These are phyloP conservation scores for Pseudonitzschia multistriata DNA, from an alignment of 108 stramenopile species.

Conservation along the genomic window DNA sequence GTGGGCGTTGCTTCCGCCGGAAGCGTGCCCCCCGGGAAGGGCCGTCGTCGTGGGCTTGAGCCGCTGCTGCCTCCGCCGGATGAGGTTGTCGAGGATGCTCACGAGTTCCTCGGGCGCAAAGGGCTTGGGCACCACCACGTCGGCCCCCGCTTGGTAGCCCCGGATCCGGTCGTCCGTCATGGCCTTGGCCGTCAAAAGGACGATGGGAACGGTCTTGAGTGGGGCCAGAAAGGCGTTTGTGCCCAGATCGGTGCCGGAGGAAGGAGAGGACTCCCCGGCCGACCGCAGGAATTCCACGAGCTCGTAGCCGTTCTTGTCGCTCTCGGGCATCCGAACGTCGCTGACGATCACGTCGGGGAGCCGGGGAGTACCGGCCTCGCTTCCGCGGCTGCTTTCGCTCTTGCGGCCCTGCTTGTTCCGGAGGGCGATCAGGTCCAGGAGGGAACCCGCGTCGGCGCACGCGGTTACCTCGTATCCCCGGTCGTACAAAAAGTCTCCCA, in stretches of 20 bases:
- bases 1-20: background rate
- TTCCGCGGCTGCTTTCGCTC: background rate
- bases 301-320: slow-evolving; percentile 75
- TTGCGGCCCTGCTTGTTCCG: slow-evolving; percentile 15
- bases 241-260: background rate
- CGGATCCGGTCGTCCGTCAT: slow-evolving; percentile 78
- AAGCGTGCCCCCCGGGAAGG: background rate
- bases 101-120: slow-evolving; percentile 87
- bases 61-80: slow-evolving; percentile 37
- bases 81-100: slow-evolving; percentile 74
- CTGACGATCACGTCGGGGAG: slow-evolving; percentile 73
- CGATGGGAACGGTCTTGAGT: slow-evolving; percentile 51
- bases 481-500: slow-evolving; percentile 71
- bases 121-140: slow-evolving; percentile 85
- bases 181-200: slow-evolving; percentile 82
- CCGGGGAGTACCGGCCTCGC: background rate
- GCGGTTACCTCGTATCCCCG: slow-evolving; percentile 70
- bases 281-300: slow-evolving; percentile 55
- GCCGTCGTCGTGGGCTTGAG: slow-evolving; percentile 1
- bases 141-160: slow-evolving; percentile 79
- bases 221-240: background rate
- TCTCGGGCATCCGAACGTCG: slow-evolving; percentile 85
- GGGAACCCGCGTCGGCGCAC: slow-evolving; percentile 61
- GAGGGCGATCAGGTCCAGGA: slow-evolving; percentile 39
- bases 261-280: no score